Base-by-base conservation (phyloP, 129 eudicot genomes). In the Sambucus nigra region DNA sequence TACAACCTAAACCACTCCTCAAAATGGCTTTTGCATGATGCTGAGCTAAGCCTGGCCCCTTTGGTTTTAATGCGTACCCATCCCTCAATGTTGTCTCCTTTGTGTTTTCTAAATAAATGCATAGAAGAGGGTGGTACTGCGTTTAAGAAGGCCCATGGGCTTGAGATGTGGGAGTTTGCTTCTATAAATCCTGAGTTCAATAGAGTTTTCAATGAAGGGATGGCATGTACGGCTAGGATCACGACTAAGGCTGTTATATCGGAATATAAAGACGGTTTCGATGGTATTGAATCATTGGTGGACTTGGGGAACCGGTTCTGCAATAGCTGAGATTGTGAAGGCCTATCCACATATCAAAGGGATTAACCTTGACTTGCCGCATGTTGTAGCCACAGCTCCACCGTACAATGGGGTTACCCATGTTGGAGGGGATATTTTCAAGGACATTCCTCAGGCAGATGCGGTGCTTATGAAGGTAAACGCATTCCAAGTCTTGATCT, bases 381-480 rank as follows among this genome's bases (percentile, higher is more conserved):
- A 76, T 40, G 78, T 76, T 23, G 51, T 76, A 33, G 67, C 65
- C 0, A 59, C 59, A 4, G 72, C 69, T 13, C 42, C 57, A 2
- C 15, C 6, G 16, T 55, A 59, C n/a, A 29, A 38, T 1, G 61
- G 67, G 9, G 54, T 69, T 22, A 20, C 41, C 13, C 59, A 59
- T 69, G 73, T 69, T 21, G 58, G 47, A 0, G 76, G 81, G 2
- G 61, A 65, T 50, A 75, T 70, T 76, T 75, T 70, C 62, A 39
- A 29, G 47, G 29, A 38, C 4, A 46, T 70, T 35, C 82, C 74
- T 61, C 29, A 17, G 15, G 70, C 68, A 1, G 63, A 76, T 25
- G 74, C 56, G 0, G 55, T 70, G 10, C 45, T 76, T 16, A 56
- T 76, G 68, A 76, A 76, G 71, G 82, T 70, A 68, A 20, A 0